Conservation (phyloP, 108 stramenopile genomes). For the Nannochloropsis salina region DNA sequence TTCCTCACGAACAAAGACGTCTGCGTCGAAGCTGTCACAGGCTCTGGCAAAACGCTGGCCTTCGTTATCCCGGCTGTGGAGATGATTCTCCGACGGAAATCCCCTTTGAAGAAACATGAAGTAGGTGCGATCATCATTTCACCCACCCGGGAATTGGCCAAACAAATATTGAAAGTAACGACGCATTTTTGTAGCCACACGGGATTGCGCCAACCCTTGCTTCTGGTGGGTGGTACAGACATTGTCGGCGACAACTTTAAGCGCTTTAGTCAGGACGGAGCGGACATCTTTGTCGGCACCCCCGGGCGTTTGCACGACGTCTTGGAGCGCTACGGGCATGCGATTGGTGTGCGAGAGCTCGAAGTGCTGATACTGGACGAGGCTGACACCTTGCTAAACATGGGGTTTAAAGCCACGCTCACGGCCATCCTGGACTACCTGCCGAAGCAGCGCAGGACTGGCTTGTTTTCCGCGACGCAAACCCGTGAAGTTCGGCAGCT, state of each 20-base stretch:
- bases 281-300: slow-evolving; percentile 86
- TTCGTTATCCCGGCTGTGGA: slow-evolving; percentile 88
- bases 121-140: slow-evolving; percentile 57
- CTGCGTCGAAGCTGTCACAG: slow-evolving; percentile 92
- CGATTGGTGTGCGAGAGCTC: slow-evolving; percentile 57
- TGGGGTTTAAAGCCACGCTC: slow-evolving; percentile 80
- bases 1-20: slow-evolving; percentile 93
- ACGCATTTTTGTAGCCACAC: slow-evolving; percentile 25
- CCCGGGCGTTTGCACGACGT: slow-evolving; percentile 92
- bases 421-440: slow-evolving; percentile 68
- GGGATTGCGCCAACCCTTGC: slow-evolving; percentile 24
- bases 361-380: slow-evolving; percentile 91
- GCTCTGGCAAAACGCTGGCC: slow-evolving; percentile 94
- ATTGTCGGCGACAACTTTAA: slow-evolving; percentile 68
- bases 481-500: slow-evolving; percentile 59
- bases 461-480: slow-evolving; percentile 91
- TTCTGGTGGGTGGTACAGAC: slow-evolving; percentile 57
- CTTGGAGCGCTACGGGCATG: slow-evolving; percentile 61
- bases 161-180: slow-evolving; percentile 54
- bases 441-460: slow-evolving; percentile 91
- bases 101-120: slow-evolving; percentile 46
- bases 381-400: slow-evolving; percentile 86
- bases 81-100: slow-evolving; percentile 63
- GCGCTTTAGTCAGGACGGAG: slow-evolving; percentile 60
- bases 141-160: slow-evolving; percentile 62